phyloP scores from a whole-genome alignment of 495 filamentous ascomycete species.

The Xylaria scruposa region DNA sequence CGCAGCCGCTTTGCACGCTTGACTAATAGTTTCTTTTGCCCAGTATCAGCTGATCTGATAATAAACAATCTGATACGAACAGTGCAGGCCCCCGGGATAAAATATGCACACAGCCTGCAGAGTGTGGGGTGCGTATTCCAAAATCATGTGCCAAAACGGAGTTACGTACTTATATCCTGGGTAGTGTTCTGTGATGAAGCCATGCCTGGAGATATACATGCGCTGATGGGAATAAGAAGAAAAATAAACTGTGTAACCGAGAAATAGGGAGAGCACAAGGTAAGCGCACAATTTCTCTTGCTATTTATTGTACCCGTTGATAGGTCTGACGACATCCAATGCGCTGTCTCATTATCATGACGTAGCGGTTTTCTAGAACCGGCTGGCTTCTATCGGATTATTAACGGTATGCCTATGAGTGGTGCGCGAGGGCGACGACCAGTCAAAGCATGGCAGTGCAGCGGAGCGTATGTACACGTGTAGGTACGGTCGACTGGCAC shows the following conservation, averaged over 20 bases:
- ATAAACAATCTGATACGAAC: conserved; percentile 18
- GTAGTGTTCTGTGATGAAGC: not conserved
- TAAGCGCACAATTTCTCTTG: not conserved
- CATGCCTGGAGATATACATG: conserved; percentile 1
- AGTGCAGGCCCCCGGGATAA: conserved; percentile 11
- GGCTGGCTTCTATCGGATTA: not conserved
- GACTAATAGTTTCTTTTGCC: conserved; percentile 10
- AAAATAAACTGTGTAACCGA: not conserved
- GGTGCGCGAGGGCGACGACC: conserved; percentile 5
- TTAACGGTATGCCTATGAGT: not conserved
- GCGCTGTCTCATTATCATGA: conserved; percentile 5
- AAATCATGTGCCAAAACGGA: conserved; percentile 10
- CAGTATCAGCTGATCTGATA: conserved; percentile 20
- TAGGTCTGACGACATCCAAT: conserved; percentile 2
- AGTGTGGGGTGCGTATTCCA: conserved; percentile 16
- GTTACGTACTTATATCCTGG: conserved; percentile 13
- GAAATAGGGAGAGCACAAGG: not conserved
- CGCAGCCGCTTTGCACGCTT: conserved; percentile 1
- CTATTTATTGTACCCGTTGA: not conserved
- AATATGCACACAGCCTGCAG: conserved; percentile 9
- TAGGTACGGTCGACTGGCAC: not conserved
- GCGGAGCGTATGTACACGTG: not conserved
- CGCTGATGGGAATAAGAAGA: not conserved
- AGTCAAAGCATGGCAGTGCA: not conserved
- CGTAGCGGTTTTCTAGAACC: conserved; percentile 10